phyloP scores from a whole-genome alignment of 2,329 filamentous ascomycete genomes.

The Colletotrichum melonis region DNA sequence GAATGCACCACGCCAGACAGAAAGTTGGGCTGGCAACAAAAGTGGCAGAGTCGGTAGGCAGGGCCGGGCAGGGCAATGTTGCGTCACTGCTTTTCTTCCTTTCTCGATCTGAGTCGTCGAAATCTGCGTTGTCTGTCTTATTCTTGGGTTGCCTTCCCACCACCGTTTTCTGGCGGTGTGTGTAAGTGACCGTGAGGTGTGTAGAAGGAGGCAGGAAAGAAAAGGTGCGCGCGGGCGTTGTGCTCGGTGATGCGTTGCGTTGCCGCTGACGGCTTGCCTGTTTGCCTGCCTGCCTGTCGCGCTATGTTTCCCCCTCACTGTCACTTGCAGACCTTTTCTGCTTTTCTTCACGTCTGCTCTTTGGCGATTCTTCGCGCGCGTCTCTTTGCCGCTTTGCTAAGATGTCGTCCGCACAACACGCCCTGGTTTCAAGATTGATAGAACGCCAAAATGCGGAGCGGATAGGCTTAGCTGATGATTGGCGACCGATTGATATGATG shows the following conservation, averaged over 20 bases:
- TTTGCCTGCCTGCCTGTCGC: constrained; percentile 1
- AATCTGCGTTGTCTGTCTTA: neutral
- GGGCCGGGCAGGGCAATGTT: constrained; percentile 8
- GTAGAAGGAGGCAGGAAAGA: neutral
- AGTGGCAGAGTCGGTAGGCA: constrained; percentile 4
- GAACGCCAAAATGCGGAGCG: constrained; percentile 30
- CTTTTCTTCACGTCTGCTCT: neutral
- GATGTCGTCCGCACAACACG: neutral
- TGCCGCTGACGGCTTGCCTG: neutral
- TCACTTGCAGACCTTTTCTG: neutral
- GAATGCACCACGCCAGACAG: neutral
- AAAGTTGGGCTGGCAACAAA: neutral
- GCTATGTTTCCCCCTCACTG: neutral
- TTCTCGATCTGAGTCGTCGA: neutral
- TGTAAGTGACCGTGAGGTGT: neutral
- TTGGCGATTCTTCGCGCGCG: constrained; percentile 10
- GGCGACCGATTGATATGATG: constrained; percentile 29
- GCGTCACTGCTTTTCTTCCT: neutral
- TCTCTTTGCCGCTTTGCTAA: constrained; percentile 15
- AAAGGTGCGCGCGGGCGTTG: neutral
- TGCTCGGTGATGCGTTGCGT: neutral
- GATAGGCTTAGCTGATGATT: constrained; percentile 27
- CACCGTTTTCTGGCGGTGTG: constrained; percentile 1
- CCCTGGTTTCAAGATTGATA: constrained; percentile 34
- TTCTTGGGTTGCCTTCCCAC: neutral